Evolutionary conservation across 208 protist species (phyloP).

Genomic region (Wallacemonas sp.): DNA sequence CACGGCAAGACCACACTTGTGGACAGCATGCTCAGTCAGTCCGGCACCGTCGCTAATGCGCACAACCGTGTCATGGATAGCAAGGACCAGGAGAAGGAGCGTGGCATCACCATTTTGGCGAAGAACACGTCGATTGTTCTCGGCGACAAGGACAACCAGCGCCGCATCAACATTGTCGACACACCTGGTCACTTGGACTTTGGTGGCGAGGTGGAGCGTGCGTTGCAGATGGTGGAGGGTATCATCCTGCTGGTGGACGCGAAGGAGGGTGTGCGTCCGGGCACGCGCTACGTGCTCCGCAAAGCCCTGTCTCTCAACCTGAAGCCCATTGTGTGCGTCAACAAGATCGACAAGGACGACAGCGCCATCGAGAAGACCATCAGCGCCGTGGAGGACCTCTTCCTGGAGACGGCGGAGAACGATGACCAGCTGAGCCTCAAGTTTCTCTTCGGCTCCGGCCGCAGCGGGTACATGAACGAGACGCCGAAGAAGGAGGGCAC

Average conservation of each 20-base stretch:
- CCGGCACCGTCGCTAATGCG: conserved; percentile 77
- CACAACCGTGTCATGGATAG: conserved; percentile 97
- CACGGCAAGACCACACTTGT: conserved; percentile 98
- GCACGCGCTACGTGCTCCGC: conserved; percentile 98
- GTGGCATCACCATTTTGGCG: conserved; percentile 98
- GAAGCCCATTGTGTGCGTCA: conserved; percentile 97
- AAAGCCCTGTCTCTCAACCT: conserved; percentile 95
- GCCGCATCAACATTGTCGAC: conserved; percentile 97
- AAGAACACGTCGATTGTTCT: conserved; percentile 94
- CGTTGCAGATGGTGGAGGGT: conserved; percentile 97
- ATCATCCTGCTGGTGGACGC: conserved; percentile 96
- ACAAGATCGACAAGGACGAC: conserved; percentile 97
- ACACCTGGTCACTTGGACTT: conserved; percentile 98
- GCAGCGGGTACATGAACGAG: conserved; percentile 92
- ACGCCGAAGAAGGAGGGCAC: conserved; percentile 69
- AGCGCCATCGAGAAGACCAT: conserved; percentile 91
- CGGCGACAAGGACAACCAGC: conserved; percentile 42
- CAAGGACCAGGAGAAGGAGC: conserved; percentile 95
- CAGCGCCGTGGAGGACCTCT: conserved; percentile 96
- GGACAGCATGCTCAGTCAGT: conserved; percentile 94
- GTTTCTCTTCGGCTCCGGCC: conserved; percentile 95
- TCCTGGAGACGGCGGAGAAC: conserved; percentile 92
- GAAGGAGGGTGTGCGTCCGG: conserved; percentile 96
- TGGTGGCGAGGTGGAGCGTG: conserved; percentile 97
- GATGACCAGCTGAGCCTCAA: conserved; percentile 96